Evolutionary conservation across 2,329 filamentous ascomycete species (phyloP).

Genomic region (Claviceps capensis): DNA sequence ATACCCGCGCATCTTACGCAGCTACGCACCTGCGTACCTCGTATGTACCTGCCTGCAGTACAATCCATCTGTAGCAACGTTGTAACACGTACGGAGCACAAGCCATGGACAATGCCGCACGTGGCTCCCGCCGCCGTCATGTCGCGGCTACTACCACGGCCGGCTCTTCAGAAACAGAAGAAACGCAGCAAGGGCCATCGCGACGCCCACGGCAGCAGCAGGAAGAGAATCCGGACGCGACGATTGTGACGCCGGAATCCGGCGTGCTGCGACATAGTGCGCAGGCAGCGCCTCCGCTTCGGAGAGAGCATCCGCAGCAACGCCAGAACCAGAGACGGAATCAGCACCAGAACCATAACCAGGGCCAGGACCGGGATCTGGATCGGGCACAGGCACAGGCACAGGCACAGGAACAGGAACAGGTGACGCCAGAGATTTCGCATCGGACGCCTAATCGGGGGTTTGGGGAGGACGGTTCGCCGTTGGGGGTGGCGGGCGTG

Average conservation of each 20-base stretch:
- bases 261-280: not conserved
- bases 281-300: not conserved
- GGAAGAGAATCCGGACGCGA: not conserved
- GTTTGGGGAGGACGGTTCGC: conserved; percentile 6
- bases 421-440: conserved; percentile 7
- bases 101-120: conserved; percentile 16
- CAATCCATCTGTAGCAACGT: not conserved
- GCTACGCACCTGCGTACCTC: not conserved
- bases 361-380: not conserved
- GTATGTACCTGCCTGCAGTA: not conserved
- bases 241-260: not conserved
- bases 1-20: not conserved
- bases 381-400: not conserved
- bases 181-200: not conserved
- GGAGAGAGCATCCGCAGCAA: conserved; percentile 4
- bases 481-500: conserved; percentile 11
- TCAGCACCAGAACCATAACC: conserved; percentile 3
- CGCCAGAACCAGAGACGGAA: conserved; percentile 1
- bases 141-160: conserved; percentile 11
- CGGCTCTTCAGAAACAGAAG: not conserved
- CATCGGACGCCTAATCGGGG: conserved; percentile 9
- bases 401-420: conserved; percentile 3
- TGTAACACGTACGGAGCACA: not conserved
- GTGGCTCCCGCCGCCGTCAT: conserved; percentile 18
- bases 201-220: not conserved